Conservation (phyloP, 805 yeast species). For the Ogataea degrootiae region DNA sequence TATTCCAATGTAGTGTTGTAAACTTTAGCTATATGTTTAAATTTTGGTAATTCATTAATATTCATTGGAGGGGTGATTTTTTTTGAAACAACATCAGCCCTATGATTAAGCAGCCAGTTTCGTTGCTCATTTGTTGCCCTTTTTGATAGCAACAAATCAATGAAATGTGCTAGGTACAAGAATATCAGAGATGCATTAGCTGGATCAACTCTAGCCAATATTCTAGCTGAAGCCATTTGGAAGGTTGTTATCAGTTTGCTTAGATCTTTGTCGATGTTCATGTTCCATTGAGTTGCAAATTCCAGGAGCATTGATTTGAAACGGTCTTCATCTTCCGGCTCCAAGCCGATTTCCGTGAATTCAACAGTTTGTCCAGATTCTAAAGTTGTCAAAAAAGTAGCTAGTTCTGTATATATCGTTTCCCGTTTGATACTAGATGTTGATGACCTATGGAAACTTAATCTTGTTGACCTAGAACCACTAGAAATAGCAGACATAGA, state of each 20-base stretch:
- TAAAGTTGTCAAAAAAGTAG: slow-evolving; percentile 3
- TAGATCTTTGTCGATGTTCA: slow-evolving; percentile 3
- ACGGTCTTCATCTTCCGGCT: slow-evolving; percentile 3
- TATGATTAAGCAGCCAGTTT: background rate
- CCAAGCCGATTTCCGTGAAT: slow-evolving; percentile 4
- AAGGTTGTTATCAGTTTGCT: slow-evolving; percentile 6
- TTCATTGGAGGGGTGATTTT: slow-evolving; percentile 12
- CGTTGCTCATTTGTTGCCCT: slow-evolving; percentile 6
- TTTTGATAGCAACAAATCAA: slow-evolving; percentile 11
- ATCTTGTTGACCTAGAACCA: background rate
- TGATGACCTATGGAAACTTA: slow-evolving; percentile 1
- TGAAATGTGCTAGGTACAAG: slow-evolving; percentile 11
- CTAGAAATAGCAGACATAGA: slow-evolving; percentile 1
- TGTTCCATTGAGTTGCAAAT: slow-evolving; percentile 7
- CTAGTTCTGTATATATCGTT: slow-evolving; percentile 11
- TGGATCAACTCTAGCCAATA: slow-evolving; percentile 8
- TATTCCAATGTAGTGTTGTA: slow-evolving; percentile 10
- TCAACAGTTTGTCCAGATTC: slow-evolving; percentile 9
- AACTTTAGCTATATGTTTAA: slow-evolving; percentile 10
- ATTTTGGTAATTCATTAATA: slow-evolving; percentile 9
- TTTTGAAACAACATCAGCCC: slow-evolving; percentile 6
- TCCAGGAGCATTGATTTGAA: slow-evolving; percentile 12
- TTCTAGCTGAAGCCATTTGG: slow-evolving; percentile 11
- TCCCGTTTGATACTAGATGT: slow-evolving; percentile 4
- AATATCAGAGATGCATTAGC: slow-evolving; percentile 8